Conservation (phyloP, 495 filamentous ascomycete species). For the Oleoguttula mirabilis region DNA sequence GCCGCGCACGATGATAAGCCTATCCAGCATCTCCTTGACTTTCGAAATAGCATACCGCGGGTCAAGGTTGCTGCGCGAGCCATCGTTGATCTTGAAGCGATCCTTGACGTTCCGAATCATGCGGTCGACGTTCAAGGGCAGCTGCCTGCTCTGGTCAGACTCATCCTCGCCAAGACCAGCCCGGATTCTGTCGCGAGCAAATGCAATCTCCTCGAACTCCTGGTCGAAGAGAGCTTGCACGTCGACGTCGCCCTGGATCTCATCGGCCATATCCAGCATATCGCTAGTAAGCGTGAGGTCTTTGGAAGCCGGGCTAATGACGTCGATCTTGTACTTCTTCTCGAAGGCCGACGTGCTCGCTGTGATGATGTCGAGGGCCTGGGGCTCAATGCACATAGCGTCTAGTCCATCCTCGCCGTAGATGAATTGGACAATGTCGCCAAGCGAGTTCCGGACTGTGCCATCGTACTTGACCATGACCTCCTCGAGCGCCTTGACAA, state of each 20-base stretch:
- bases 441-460: conserved; percentile 90
- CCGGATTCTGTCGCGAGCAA: conserved; percentile 66
- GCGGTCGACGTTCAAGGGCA: conserved; percentile 82
- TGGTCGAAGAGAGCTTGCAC: conserved; percentile 77
- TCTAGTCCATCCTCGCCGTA: conserved; percentile 97
- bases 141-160: conserved; percentile 68
- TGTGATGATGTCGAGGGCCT: conserved; percentile 73
- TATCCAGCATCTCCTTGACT: conserved; percentile 62
- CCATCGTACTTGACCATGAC: conserved; percentile 97
- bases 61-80: conserved; percentile 73
- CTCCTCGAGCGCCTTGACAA: conserved; percentile 96
- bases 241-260: conserved; percentile 72
- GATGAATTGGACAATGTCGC: conserved; percentile 93
- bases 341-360: conserved; percentile 62
- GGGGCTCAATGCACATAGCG: conserved; percentile 79
- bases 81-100: conserved; percentile 79
- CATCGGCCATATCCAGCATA: conserved; percentile 71
- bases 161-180: conserved; percentile 44
- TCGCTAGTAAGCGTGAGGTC: conserved; percentile 50
- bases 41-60: conserved; percentile 79
- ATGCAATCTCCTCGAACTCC: conserved; percentile 68
- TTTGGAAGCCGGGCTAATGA: conserved; percentile 56
- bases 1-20: conserved; percentile 73
- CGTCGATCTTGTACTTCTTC: conserved; percentile 75
- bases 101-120: conserved; percentile 82